These are phyloP conservation scores for Rhodotorula sp. DNA, from an alignment of 1,284 basidiomycete genomes.

Conservation along the genomic window DNA sequence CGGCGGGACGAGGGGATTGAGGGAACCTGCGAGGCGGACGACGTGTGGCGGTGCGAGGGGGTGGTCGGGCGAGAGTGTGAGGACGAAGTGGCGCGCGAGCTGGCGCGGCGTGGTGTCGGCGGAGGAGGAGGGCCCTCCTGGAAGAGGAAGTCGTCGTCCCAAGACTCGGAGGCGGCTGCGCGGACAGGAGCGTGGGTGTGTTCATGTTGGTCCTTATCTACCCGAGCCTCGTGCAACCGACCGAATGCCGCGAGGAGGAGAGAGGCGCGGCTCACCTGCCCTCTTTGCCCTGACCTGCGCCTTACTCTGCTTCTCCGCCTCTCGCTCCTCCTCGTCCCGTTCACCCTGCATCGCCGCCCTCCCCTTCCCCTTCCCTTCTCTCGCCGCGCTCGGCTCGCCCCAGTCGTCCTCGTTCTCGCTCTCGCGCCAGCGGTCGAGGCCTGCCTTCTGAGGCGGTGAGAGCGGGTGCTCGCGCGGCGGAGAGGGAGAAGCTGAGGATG, in stretches of 20 bases:
- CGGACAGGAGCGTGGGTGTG: not conserved
- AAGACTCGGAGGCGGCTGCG: conserved; percentile 22
- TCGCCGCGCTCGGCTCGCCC: not conserved
- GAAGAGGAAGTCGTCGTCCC: conserved; percentile 41
- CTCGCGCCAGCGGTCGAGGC: conserved; percentile 8
- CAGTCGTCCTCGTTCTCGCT: conserved; percentile 3
- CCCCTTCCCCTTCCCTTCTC: not conserved
- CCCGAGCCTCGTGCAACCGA: no score
- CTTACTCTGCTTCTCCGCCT: not conserved
- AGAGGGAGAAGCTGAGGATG: no score
- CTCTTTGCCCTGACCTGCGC: not conserved
- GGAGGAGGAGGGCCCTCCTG: conserved; percentile 10
- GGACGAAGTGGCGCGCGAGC: not conserved
- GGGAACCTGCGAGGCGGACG: not conserved
- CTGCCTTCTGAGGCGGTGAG: no score
- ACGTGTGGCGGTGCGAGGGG: not conserved
- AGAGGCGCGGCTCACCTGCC: not conserved
- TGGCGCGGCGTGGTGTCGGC: not conserved
- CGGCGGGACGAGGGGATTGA: not conserved
- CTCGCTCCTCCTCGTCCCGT: not conserved
- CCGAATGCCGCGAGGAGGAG: no score
- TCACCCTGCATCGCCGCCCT: not conserved
- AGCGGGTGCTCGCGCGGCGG: no score
- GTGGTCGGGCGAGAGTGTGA: conserved; percentile 8
- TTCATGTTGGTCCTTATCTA: no score